Evolutionary conservation across 2,329 filamentous ascomycete genomes (phyloP).

Genomic region (Pseudocercospora crystallina): DNA sequence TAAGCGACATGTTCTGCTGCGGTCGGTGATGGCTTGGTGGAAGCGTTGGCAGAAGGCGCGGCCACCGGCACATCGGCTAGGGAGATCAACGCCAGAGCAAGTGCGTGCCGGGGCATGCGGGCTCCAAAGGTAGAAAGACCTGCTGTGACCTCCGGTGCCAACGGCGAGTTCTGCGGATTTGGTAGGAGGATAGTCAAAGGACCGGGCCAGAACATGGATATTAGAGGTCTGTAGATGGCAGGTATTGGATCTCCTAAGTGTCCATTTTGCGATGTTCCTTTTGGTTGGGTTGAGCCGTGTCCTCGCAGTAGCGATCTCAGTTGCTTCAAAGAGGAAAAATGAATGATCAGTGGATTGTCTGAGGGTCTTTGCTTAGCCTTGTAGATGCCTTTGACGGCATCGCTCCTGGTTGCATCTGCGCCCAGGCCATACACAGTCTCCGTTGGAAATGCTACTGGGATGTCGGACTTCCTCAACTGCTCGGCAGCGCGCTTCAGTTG

Average conservation of each 20-base stretch:
- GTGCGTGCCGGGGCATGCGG: conserved; percentile 79
- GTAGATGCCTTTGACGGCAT: conserved; percentile 88
- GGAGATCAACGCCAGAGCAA: conserved; percentile 86
- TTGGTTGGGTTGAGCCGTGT: conserved; percentile 1
- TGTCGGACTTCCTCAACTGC: conserved; percentile 63
- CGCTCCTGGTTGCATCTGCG: conserved; percentile 87
- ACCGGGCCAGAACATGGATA: conserved; percentile 88
- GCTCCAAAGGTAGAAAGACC: conserved; percentile 81
- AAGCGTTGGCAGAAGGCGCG: conserved; percentile 91
- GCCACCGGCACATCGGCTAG: conserved; percentile 76
- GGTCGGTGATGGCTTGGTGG: conserved; percentile 88
- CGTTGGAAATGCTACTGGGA: conserved; percentile 90
- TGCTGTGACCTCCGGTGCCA: conserved; percentile 91
- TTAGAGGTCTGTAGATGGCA: conserved; percentile 72
- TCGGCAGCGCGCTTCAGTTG: conserved; percentile 65
- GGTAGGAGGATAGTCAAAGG: conserved; percentile 88
- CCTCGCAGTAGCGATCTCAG: conserved; percentile 62
- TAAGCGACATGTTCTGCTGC: conserved; percentile 84
- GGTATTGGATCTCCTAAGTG: conserved; percentile 58
- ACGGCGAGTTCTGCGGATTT: conserved; percentile 64
- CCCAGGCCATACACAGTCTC: conserved; percentile 97
- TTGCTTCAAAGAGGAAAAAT: conserved; percentile 79
- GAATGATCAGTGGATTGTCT: conserved; percentile 94
- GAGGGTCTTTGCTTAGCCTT: conserved; percentile 83
- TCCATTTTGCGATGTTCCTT: conserved; percentile 9